Evolutionary conservation across 1,284 basidiomycete genomes (phyloP), one percentile per base, ranked within the genome.

Genomic region (Cryptococcus hybrid): DNA sequence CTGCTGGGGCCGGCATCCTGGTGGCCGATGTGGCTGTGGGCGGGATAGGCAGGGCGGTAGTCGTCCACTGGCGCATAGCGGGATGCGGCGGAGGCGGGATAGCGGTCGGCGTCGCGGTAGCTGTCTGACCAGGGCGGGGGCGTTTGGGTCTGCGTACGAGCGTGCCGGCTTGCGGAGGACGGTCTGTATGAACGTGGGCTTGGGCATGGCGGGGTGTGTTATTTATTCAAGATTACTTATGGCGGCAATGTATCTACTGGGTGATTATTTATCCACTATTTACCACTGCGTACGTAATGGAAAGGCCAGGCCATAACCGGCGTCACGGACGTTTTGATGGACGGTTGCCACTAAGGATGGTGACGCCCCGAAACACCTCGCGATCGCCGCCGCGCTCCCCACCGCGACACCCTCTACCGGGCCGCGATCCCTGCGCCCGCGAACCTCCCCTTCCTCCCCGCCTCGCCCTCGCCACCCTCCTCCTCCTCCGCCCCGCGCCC

Each of bases 381-480:
- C 61, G 13, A 63, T 62, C 35, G 50, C 59, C 42, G 57, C 63
- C 18, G 37, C 52, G 35, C 48, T 53, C 18, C 35, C n/a, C 30
- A 30, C 30, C 3, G 3, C 30, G 58, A 75, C 35, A 66, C 71
- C 30, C 66, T 76, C 15, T 76, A 75, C 52, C 59, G 75, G 37
- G 75, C 71, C 1, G 67, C 73, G 1, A 52, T 73, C 13, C 75
- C 75, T 0, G 64, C 63, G 0, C 53, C 58, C n/a, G 67, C 73
- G 24, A 76, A 75, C 52, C 60, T 71, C 6, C 54, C 67, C 4
- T 75, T 74, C 55, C 24, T 75, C 5, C 55, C 7, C 56, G 68
- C 7, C 73, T 86, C 9, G 68, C 84, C 0, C 78, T 84, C 12
- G 82, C 82, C 36, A 86, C 86, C 55, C 82, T 87, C 58, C 55